Base-by-base conservation (phyloP, 2,329 filamentous ascomycete genomes). In the Fusarium succisae region DNA sequence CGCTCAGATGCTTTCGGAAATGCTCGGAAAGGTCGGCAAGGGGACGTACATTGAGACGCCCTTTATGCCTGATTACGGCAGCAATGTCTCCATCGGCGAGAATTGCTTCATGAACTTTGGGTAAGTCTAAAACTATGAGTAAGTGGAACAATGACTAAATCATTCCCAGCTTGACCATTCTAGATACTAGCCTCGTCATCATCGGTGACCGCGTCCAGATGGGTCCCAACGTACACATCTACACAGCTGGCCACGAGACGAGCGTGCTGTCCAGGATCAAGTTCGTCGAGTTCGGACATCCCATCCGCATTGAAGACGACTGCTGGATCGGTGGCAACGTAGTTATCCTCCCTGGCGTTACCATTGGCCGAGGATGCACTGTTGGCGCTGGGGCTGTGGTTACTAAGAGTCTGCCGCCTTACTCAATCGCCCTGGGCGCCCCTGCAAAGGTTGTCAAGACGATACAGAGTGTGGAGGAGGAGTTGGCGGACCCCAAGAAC, bases 131-230 rank as follows among this genome's bases (percentile, higher is more conserved):
- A 28, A 6, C 8, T 24, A 8, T 14, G 10, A 18, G 22, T 12
- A 1, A 9, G 5, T 10, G 3, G 0, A 15, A 47, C 9, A 1
- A 4, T 20, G n/a, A 11, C 57, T 68, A 22, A 61, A 6, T 1
- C 0, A 9, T 8, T 0, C 6, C n/a, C 22, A 86, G 85, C 67
- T 79, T 87, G 63, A 89, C 90, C 5, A 91, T 95, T 68, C 84
- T 95, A 20, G 93, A 96, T 79, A 94, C 91, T n/a, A 92, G 90
- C 73, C 84, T 90, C 6, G 91, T 95, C 45, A 84, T 81, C 8
- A 92, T 95, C 53, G 93, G 93, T 0, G 87, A 91, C 32, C 88
- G 93, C 35, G 93, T 93, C 4, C 83, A 93, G 73, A 87, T 95
- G 62, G 94, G 92, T 0, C 92, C 93, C 1, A 91, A 91, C 75